Evolutionary conservation across 1,284 basidiomycete species (phyloP), one percentile per base, ranked within the genome.

Genomic region (Pseudozyma thailandica): DNA sequence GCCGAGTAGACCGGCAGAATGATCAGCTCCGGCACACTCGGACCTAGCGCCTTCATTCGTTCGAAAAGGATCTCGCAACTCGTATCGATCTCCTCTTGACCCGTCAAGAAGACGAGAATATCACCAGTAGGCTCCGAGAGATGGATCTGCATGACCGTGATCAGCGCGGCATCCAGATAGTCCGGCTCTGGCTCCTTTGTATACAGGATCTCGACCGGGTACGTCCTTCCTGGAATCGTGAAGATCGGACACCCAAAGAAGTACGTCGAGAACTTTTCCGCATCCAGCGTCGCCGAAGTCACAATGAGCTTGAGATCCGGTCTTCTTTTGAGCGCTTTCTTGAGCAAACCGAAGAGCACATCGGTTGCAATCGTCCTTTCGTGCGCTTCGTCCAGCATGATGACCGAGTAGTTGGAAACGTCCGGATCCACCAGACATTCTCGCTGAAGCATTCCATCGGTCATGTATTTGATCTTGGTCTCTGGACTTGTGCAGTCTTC

Each of bases 401-500:
- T 87, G 50, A 98, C 93, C 8, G 92, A 93, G 84, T 99, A 99
- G 45, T 89, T 88, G 53, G 89, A 91, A 81, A 93, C 90, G 73
- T 97, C 90, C 6, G 95, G 94, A 81, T 99, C 96, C 75, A 98
- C 91, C 44, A 99, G 86, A 79, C 92, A 93, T 86, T 98, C 95
- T 85, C 95, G 89, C 82, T 97, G 92, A 13, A 99, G 88, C 93
- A 99, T 97, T 86, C 95, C 96, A 82, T 98, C 95, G 71, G 96
- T 99, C 96, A 99, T 98, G 88, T 96, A 98, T 85, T 98, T 99
- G 88, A 99, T 98, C 80, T 91, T 90, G 12, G 95, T 98, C 84
- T 98, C 96, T 0, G 95, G 93, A 79, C 92, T 91, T 4, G 95
- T 98, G 84, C 94, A 94, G 84, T 98, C 96, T 85, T 99, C 95